Conservation (phyloP, 2,329 filamentous ascomycete species). For the Colletotrichum destructivum region DNA sequence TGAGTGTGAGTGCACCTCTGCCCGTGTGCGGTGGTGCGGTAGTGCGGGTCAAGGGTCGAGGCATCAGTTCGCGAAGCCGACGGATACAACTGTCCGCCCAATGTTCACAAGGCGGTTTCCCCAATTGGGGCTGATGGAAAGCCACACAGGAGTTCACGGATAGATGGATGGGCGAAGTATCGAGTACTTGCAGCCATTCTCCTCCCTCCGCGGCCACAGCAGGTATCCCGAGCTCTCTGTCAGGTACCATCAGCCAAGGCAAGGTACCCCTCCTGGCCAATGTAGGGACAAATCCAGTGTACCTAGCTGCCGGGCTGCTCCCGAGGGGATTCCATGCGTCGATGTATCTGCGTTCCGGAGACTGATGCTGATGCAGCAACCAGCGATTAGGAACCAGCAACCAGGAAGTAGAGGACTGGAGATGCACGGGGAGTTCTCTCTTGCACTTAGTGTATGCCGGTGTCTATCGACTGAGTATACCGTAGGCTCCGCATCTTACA, state of each 20-base stretch:
- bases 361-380: background rate
- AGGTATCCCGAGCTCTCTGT: background rate
- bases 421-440: background rate
- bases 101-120: conserved; percentile 2
- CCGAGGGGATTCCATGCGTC: background rate
- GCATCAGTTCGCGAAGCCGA: background rate
- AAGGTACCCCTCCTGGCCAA: background rate
- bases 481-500: conserved; percentile 5
- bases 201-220: background rate
- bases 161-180: conserved; percentile 5
- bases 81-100: background rate
- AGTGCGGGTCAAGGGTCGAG: background rate
- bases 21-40: conserved; percentile 10
- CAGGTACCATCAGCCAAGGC: conserved; percentile 16
- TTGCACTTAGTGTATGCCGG: background rate
- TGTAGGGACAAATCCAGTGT: background rate
- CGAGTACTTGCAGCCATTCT: background rate
- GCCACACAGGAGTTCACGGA: conserved; percentile 1
- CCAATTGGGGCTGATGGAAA: conserved; percentile 9
- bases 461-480: background rate
- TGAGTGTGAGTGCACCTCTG: background rate
- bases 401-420: too few relatives aligned
- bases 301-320: conserved; percentile 5
- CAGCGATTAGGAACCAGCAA: background rate
- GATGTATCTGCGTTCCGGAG: background rate